Percentiles rank a stretch among this genome's conserved stretches.
These are phyloP conservation scores for Orbilia oligospora DNA, from an alignment of 2,329 filamentous ascomycete genomes.

Conservation along the genomic window DNA sequence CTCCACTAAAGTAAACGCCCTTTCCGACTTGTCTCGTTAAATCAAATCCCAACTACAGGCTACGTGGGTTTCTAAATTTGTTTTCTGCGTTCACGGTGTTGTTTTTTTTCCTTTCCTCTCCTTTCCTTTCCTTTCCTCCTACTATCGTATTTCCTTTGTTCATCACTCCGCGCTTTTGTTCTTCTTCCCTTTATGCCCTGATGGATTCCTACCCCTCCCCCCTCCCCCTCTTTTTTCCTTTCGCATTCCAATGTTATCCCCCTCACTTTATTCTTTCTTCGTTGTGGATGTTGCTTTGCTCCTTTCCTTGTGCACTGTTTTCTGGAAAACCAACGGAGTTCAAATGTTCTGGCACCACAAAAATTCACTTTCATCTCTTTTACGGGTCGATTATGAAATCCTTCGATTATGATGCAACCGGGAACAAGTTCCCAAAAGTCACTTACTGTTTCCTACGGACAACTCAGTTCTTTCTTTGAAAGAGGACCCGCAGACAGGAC, in stretches of 20 bases:
- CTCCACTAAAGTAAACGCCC: constrained; percentile 65
- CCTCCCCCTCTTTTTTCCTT: background rate
- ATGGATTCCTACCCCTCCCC: constrained; percentile 43
- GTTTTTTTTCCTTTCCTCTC: constrained; percentile 22
- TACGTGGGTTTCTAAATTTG: constrained; percentile 59
- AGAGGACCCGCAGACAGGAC: constrained; percentile 56
- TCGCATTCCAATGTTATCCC: constrained; percentile 1
- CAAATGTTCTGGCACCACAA: constrained; percentile 61
- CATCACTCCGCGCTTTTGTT: background rate
- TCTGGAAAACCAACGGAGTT: constrained; percentile 58
- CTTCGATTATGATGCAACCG: constrained; percentile 60
- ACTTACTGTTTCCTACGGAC: constrained; percentile 51
- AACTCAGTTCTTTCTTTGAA: constrained; percentile 54
- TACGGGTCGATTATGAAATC: constrained; percentile 60
- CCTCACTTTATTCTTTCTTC: constrained; percentile 36
- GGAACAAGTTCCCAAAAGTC: constrained; percentile 55
- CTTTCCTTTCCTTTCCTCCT: constrained; percentile 34
- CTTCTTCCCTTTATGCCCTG: constrained; percentile 41
- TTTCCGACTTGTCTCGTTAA: constrained; percentile 35
- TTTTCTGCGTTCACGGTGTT: constrained; percentile 40
- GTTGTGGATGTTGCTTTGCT: constrained; percentile 60
- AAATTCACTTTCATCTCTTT: constrained; percentile 46
- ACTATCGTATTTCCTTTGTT: constrained; percentile 22
- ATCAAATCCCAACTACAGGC: constrained; percentile 57
- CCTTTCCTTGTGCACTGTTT: constrained; percentile 58